A percentile compares a stretch with the other conserved stretches of the same genome.
Evolutionary conservation across 169 alveolate species (phyloP).

Genomic region (Toxoplasma gondii): DNA sequence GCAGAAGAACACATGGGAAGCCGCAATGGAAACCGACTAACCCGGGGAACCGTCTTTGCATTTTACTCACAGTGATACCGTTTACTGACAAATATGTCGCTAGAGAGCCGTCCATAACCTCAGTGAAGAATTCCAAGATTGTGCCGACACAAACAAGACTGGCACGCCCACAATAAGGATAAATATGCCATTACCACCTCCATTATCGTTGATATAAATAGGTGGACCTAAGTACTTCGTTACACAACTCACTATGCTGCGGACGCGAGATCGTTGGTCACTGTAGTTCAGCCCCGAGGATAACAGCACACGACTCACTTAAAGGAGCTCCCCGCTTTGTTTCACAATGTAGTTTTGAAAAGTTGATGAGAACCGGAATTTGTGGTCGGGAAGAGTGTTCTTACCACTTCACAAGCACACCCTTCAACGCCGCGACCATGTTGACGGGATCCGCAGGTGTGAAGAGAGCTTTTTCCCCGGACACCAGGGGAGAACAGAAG

Average conservation of each 20-base stretch:
- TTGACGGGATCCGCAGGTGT: neutral
- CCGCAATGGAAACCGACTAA: neutral
- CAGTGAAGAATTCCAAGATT: neutral
- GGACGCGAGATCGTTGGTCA: too few relatives aligned
- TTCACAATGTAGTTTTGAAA: too few relatives aligned
- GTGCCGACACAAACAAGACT: neutral
- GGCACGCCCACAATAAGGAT: neutral
- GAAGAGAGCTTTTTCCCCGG: neutral
- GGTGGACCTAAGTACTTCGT: too few relatives aligned
- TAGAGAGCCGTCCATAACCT: neutral
- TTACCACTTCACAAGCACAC: slow-evolving; percentile 67
- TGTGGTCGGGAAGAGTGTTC: neutral
- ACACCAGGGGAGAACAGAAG: neutral
- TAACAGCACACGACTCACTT: too few relatives aligned
- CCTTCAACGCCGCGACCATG: slow-evolving; percentile 68
- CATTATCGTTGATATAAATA: too few relatives aligned
- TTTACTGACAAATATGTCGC: too few relatives aligned
- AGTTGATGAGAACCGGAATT: too few relatives aligned
- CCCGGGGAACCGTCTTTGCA: neutral
- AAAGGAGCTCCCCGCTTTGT: too few relatives aligned
- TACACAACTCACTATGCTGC: too few relatives aligned
- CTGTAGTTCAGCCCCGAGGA: too few relatives aligned
- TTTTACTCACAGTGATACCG: neutral
- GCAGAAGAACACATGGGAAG: slow-evolving; percentile 9
- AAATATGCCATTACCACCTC: neutral